Evolutionary conservation across 345 rosid genomes (phyloP).

Genomic region (Syzygium oleosum): DNA sequence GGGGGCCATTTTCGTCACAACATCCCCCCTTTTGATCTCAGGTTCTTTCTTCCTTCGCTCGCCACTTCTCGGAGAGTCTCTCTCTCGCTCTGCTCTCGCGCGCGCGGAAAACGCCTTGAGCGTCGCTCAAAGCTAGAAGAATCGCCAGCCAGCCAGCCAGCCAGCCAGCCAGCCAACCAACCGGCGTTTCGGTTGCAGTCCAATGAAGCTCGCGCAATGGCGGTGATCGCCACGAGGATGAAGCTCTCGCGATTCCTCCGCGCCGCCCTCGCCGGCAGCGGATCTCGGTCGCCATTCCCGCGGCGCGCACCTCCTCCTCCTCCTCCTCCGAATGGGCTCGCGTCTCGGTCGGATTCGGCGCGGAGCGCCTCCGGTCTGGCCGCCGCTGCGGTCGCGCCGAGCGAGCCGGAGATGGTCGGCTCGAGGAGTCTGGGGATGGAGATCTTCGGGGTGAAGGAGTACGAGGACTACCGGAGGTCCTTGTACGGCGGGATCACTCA

Average conservation of each 20-base stretch:
- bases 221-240: background rate
- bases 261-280: background rate
- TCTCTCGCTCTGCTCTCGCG: background rate
- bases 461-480: conserved; percentile 75
- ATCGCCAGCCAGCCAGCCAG: background rate
- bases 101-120: background rate
- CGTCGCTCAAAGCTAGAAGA: background rate
- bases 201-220: conserved; percentile 3
- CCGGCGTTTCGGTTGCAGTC: background rate
- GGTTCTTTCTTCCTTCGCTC: background rate
- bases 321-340: background rate
- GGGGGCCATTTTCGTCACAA: background rate
- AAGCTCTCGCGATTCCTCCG: background rate
- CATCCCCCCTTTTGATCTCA: background rate
- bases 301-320: background rate
- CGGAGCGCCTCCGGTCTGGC: conserved; percentile 15
- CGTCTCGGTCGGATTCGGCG: background rate
- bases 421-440: conserved; percentile 24
- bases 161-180: too few species aligned
- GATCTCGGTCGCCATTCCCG: background rate
- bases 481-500: conserved; percentile 78
- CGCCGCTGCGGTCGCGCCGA: conserved; percentile 16
- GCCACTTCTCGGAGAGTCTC: background rate
- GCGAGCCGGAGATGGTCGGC: conserved; percentile 8
- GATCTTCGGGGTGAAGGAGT: conserved; percentile 54